phyloP scores from a whole-genome alignment of 495 filamentous ascomycete species.

The Hypoxylon trugodes region DNA sequence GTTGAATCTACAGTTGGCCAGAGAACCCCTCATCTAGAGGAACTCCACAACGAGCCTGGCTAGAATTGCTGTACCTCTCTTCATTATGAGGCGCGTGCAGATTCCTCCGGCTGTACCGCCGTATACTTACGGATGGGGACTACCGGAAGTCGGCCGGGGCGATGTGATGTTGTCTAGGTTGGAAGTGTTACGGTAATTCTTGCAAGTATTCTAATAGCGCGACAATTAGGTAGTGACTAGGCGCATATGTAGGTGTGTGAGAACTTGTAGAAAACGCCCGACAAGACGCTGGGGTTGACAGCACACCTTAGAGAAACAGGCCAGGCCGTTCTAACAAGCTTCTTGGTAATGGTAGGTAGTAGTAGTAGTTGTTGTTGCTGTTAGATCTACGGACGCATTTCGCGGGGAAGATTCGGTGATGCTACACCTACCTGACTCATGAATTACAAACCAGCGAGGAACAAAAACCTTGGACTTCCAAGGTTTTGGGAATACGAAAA shows the following conservation, averaged over 20 bases:
- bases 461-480: too few relatives aligned
- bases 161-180: conserved; percentile 16
- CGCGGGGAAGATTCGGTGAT: conserved; percentile 1
- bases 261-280: conserved; percentile 1
- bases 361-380: too few relatives aligned
- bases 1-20: conserved; percentile 24
- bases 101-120: conserved; percentile 25
- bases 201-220: background rate
- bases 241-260: conserved; percentile 1
- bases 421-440: conserved; percentile 1
- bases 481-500: too few relatives aligned
- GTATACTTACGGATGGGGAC: conserved; percentile 10
- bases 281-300: background rate
- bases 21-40: conserved; percentile 28
- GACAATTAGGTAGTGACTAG: conserved; percentile 1
- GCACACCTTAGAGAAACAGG: background rate
- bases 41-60: conserved; percentile 12
- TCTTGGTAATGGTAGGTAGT: background rate
- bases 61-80: conserved; percentile 12
- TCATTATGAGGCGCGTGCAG: conserved; percentile 29
- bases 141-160: conserved; percentile 9
- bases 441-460: background rate
- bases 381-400: background rate
- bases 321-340: conserved; percentile 2
- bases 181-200: conserved; percentile 9